Evolutionary conservation across 2,329 filamentous ascomycete species (phyloP), one percentile per base, ranked within the genome.

Genomic region (Alternaria sp.): DNA sequence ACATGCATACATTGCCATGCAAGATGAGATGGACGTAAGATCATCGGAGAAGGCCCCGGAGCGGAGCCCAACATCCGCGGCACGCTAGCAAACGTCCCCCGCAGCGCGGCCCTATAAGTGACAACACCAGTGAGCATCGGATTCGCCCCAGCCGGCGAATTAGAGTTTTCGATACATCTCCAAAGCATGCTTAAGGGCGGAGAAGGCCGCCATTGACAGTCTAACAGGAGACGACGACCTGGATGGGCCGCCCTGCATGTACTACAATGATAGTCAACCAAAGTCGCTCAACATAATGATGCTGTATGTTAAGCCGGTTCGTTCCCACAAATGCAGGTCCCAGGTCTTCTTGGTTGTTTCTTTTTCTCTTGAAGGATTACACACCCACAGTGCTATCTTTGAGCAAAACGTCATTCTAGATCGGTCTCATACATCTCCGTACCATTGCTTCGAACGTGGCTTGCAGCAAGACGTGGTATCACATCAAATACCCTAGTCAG

Each of bases 381-480:
- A 45, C 11, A 5, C n/a, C 14, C n/a, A 22, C 38, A 22, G 10
- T 50, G 30, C 32, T 36, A 16, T 43, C 30, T 40, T 46, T 30
- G 43, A 45, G 30, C 44, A 45, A 56, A 18, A 49, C 45, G 45
- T n/a, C 43, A 51, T 40, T 43, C 36, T 30, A 7, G 52, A 36
- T 53, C 60, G 55, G 64, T 64, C 64, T 54, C 27, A 67, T 61
- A 52, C 56, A 16, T 36, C 16, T 62, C 64, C 57, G 59, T 41
- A 60, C 40, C 62, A 43, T 30, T 53, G 51, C 51, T 62, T 58
- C 57, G 9, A 63, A 60, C 59, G 61, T 65, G 60, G 64, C 59
- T 56, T 64, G 40, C 63, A 61, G 48, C 50, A 20, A 43, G 40
- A 16, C 20, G 20, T 43, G 40, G 40, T 43, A 43, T 12, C 18